These are phyloP conservation scores for Colletotrichum sidae DNA, from an alignment of 2,329 filamentous ascomycete species.

Conservation along the genomic window DNA sequence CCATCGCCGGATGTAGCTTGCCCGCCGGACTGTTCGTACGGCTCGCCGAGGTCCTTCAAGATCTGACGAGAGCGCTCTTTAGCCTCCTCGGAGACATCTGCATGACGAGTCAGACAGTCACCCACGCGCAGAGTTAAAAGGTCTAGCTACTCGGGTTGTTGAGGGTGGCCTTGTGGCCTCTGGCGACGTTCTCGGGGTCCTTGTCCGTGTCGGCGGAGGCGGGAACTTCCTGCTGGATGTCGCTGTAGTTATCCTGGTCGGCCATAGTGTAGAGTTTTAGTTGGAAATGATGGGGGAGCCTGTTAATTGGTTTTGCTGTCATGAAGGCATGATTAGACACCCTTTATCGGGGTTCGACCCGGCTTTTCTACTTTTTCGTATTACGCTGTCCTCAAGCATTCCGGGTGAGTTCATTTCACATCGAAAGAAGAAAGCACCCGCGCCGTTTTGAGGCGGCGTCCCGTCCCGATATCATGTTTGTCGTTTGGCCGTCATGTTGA, in stretches of 20 bases:
- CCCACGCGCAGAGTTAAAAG: no score
- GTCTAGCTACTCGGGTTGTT: background rate
- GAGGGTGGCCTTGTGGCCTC: constrained; percentile 1
- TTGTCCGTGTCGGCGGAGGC: constrained; percentile 4
- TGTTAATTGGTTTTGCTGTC: no score
- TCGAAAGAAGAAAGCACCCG: background rate
- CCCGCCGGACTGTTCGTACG: background rate
- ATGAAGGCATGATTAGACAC: no score
- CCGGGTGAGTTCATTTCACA: background rate
- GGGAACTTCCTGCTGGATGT: background rate
- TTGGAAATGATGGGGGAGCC: no score
- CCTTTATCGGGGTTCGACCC: no score
- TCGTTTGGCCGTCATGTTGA: constrained; percentile 1
- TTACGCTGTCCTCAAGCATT: background rate
- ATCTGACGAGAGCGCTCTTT: background rate
- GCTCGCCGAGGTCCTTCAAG: background rate
- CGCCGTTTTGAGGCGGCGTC: no score
- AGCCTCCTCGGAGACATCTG: background rate
- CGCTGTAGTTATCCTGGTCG: constrained; percentile 1
- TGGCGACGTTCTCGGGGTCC: background rate
- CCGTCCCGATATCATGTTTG: background rate
- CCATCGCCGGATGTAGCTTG: background rate
- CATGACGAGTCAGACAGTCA: background rate
- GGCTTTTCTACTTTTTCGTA: background rate
- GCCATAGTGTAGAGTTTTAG: background rate